These are phyloP conservation scores for Microsporum ferrugineum DNA, from an alignment of 2,329 filamentous ascomycete species.

Conservation along the genomic window DNA sequence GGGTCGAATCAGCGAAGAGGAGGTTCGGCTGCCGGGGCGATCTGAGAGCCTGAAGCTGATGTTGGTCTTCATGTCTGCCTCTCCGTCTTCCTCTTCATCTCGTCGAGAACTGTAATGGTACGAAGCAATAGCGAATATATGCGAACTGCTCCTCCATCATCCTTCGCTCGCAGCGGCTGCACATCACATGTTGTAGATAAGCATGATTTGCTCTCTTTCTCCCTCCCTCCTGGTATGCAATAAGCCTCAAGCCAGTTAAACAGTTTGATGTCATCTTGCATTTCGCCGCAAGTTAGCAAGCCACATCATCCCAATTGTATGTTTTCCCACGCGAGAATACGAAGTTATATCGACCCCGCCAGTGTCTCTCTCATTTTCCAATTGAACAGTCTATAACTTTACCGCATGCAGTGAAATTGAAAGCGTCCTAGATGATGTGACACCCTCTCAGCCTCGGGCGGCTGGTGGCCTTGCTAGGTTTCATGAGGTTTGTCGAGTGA, in stretches of 20 bases:
- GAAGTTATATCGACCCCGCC: not conserved
- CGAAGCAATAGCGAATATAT: not conserved
- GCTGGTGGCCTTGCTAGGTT: not conserved
- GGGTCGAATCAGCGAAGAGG: not conserved
- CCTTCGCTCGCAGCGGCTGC: not conserved
- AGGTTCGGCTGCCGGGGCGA: not conserved
- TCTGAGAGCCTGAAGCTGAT: not conserved
- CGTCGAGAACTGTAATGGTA: not conserved
- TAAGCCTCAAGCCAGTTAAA: not conserved
- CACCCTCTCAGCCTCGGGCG: not conserved
- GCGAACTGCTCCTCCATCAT: not conserved
- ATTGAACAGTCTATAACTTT: not conserved
- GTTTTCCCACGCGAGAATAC: slow-evolving; percentile 4
- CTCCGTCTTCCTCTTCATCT: not conserved
- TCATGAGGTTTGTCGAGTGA: not conserved
- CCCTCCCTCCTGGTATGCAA: not conserved
- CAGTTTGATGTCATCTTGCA: not conserved
- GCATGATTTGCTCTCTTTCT: not conserved
- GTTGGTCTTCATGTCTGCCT: not conserved
- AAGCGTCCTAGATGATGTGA: not conserved
- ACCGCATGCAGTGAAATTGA: not conserved
- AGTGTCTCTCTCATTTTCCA: not conserved
- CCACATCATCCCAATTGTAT: slow-evolving; percentile 2
- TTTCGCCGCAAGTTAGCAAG: slow-evolving; percentile 1
- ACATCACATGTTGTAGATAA: not conserved